Conservation (phyloP, 441 rosid genomes). For the Theobroma grandiflorum region DNA sequence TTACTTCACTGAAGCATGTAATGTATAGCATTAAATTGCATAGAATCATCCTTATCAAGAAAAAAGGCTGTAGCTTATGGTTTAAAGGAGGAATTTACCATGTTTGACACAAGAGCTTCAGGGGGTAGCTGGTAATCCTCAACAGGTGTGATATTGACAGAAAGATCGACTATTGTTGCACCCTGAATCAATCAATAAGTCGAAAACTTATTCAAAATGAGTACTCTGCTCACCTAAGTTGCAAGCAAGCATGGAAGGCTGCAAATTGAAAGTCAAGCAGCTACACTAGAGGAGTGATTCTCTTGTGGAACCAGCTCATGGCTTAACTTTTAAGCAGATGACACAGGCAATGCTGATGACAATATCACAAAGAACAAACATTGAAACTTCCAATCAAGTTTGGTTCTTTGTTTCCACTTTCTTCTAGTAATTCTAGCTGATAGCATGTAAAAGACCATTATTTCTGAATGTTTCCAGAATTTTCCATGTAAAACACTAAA, state of each 20-base stretch:
- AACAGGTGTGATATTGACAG: constrained; percentile 61
- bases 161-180: constrained; percentile 67
- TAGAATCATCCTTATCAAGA: background rate
- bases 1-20: background rate
- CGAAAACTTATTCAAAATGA: background rate
- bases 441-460: background rate
- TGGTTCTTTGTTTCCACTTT: background rate
- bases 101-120: constrained; percentile 50
- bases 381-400: background rate
- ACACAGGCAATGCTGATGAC: background rate
- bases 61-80: constrained; percentile 13
- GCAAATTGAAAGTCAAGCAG: background rate
- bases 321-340: background rate
- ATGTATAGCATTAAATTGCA: background rate
- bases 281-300: background rate
- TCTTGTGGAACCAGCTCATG: background rate
- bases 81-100: constrained; percentile 43
- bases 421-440: background rate
- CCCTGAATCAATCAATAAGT: constrained; percentile 51
- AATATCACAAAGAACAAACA: background rate
- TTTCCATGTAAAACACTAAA: no score
- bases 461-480: background rate
- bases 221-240: background rate
- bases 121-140: constrained; percentile 68
- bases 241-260: constrained; percentile 4